Evolutionary conservation across 768 basidiomycete species (phyloP).

Genomic region (Boletus rubropictus): DNA sequence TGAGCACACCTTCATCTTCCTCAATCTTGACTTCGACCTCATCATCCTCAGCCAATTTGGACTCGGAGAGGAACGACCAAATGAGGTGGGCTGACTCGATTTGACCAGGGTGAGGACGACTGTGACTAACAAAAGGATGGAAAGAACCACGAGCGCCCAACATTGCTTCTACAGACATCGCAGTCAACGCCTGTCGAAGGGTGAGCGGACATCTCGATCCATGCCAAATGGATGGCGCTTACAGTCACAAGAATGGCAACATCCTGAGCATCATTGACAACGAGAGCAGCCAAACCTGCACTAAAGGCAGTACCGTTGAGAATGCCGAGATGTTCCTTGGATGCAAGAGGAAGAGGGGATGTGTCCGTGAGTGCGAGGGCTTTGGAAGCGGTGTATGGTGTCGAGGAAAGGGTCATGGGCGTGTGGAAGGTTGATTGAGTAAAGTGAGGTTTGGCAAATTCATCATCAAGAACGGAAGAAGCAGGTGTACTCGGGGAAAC

Average conservation of each 20-base stretch:
- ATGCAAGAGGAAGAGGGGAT: slow-evolving; percentile 57
- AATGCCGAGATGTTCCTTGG: slow-evolving; percentile 77
- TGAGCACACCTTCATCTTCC: slow-evolving; percentile 65
- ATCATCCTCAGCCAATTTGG: slow-evolving; percentile 57
- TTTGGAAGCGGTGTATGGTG: slow-evolving; percentile 28
- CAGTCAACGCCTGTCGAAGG: slow-evolving; percentile 57
- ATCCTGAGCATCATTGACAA: slow-evolving; percentile 65
- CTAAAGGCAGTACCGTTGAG: slow-evolving; percentile 86
- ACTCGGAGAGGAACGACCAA: slow-evolving; percentile 61
- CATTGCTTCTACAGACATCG: slow-evolving; percentile 80
- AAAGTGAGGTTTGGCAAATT: slow-evolving; percentile 7
- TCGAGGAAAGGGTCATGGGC: not conserved
- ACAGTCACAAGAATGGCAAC: slow-evolving; percentile 50
- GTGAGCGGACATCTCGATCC: not conserved
- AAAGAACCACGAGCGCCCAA: slow-evolving; percentile 66
- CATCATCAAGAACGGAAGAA: slow-evolving; percentile 24
- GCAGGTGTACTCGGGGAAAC: slow-evolving; percentile 37
- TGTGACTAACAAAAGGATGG: slow-evolving; percentile 68
- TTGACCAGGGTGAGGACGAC: slow-evolving; percentile 83
- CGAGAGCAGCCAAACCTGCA: slow-evolving; percentile 70
- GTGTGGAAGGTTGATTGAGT: not conserved
- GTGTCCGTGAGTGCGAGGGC: slow-evolving; percentile 59
- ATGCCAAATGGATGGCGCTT: not conserved
- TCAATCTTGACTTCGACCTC: slow-evolving; percentile 72
- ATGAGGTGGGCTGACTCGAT: slow-evolving; percentile 70